Conservation (phyloP, 2,329 filamentous ascomycete species). For the Colletotrichum cordylinicola region DNA sequence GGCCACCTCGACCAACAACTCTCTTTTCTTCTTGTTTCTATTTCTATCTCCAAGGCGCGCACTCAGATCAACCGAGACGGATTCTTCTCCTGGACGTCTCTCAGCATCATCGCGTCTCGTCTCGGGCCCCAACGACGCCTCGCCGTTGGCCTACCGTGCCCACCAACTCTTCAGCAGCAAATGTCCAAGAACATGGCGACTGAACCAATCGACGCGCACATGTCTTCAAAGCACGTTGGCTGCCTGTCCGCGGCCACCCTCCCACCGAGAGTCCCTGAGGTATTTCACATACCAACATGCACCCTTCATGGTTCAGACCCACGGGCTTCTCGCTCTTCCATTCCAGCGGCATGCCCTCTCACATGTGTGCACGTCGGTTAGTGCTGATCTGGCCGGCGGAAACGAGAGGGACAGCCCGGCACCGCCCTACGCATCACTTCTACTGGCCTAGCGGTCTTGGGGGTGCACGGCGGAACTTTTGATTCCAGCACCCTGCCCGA, state of each 20-base stretch:
- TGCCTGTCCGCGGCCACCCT: not conserved
- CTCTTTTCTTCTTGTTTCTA: not conserved
- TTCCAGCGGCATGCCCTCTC: slow-evolving; percentile 1
- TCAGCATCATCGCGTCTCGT: not conserved
- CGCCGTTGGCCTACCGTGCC: not conserved
- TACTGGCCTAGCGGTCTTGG: slow-evolving; percentile 9
- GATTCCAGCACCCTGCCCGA: not conserved
- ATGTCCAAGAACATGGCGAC: not conserved
- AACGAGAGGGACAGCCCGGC: slow-evolving; percentile 14
- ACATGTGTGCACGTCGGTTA: slow-evolving; percentile 13
- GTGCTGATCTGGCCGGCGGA: slow-evolving; percentile 23
- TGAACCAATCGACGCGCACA: not conserved
- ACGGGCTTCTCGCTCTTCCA: not conserved
- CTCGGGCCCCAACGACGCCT: not conserved
- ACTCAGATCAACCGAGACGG: not conserved
- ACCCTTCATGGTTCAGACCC: not conserved
- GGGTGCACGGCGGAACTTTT: slow-evolving; percentile 10
- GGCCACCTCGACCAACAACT: not conserved
- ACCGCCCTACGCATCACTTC: slow-evolving; percentile 12
- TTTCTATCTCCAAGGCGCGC: not conserved
- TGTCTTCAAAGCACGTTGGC: not conserved
- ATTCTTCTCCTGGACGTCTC: not conserved
- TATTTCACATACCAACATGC: not conserved
- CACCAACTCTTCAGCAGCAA: not conserved
- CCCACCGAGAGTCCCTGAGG: not conserved